Evolutionary conservation across 257 asterid genomes (phyloP).

Genomic region (Salvia rosmarinus): DNA sequence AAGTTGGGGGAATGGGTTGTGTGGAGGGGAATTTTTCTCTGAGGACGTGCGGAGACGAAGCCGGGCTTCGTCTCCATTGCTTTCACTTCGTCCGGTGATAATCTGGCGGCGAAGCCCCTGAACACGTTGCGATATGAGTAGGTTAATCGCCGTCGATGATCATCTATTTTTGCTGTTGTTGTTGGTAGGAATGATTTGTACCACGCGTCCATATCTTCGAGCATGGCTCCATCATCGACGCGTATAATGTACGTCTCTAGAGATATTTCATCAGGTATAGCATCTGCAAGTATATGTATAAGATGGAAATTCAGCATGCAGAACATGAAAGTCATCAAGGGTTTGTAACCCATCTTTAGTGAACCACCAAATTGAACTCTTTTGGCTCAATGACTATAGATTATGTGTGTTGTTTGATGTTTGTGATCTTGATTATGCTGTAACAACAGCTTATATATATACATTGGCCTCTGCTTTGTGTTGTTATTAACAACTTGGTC

Average conservation of each 20-base stretch:
- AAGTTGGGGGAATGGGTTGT: conserved; percentile 15
- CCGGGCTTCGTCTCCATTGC: conserved; percentile 3
- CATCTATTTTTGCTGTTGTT: not conserved
- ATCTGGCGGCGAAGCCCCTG: not conserved
- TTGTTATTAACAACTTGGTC: not conserved
- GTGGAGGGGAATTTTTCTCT: conserved; percentile 12
- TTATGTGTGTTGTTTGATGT: not conserved
- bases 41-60: not conserved
- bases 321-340: conserved; percentile 5
- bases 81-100: not conserved
- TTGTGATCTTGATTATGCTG: not conserved
- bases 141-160: not conserved
- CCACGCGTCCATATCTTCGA: not conserved
- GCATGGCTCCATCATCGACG: not conserved
- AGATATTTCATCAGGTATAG: not conserved
- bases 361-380: not conserved
- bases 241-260: conserved; percentile 12
- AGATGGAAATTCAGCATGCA: conserved; percentile 8
- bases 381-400: not conserved
- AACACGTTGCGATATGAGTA: conserved; percentile 8
- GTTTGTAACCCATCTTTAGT: conserved; percentile 19
- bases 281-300: not conserved
- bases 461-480: not conserved
- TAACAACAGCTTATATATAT: not conserved
- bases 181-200: conserved; percentile 17